Percentiles rank a stretch among this genome's conserved stretches.
Conservation (phyloP, 1,284 basidiomycete species). For the Chalciporus sp. region DNA sequence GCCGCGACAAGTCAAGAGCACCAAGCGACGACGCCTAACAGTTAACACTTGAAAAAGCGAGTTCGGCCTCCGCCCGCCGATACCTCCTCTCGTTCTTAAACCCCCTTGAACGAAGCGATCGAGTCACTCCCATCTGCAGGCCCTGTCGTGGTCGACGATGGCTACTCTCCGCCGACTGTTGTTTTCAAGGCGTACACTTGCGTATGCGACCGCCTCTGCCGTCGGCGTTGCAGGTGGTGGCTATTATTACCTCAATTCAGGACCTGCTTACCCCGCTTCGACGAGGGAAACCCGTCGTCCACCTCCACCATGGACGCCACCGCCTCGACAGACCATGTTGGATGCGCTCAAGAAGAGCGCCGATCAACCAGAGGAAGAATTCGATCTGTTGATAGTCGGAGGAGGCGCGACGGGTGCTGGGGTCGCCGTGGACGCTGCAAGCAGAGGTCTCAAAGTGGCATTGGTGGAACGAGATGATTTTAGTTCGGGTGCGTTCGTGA, state of each 20-base stretch:
- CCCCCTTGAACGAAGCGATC: not conserved
- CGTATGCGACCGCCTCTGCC: slow-evolving; percentile 52
- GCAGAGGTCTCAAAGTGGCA: slow-evolving; percentile 89
- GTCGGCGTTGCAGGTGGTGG: slow-evolving; percentile 55
- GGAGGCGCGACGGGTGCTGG: slow-evolving; percentile 96
- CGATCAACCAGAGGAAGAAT: slow-evolving; percentile 45
- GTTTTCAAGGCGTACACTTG: slow-evolving; percentile 57
- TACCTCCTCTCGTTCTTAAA: too few species aligned
- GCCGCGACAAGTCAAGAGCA: not conserved
- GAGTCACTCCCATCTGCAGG: not conserved
- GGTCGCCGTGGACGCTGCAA: slow-evolving; percentile 92
- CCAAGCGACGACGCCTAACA: not conserved
- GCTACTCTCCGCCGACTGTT: slow-evolving; percentile 43
- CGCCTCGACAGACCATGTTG: slow-evolving; percentile 66
- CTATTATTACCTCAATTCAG: slow-evolving; percentile 72
- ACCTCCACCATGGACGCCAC: slow-evolving; percentile 77
- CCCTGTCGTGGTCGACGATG: slow-evolving; percentile 5
- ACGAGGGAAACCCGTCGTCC: slow-evolving; percentile 64
- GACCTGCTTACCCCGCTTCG: slow-evolving; percentile 62
- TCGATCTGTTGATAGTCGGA: slow-evolving; percentile 86
- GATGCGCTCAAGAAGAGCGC: slow-evolving; percentile 42
- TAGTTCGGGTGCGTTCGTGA: slow-evolving; percentile 63
- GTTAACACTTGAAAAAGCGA: not conserved
- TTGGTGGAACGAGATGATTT: slow-evolving; percentile 96
- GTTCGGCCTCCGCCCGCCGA: too few species aligned